A percentile compares a stretch with the other conserved stretches of the same genome.
These are phyloP conservation scores for Penicillium olsonii DNA, from an alignment of 2,329 filamentous ascomycete genomes.

Conservation along the genomic window DNA sequence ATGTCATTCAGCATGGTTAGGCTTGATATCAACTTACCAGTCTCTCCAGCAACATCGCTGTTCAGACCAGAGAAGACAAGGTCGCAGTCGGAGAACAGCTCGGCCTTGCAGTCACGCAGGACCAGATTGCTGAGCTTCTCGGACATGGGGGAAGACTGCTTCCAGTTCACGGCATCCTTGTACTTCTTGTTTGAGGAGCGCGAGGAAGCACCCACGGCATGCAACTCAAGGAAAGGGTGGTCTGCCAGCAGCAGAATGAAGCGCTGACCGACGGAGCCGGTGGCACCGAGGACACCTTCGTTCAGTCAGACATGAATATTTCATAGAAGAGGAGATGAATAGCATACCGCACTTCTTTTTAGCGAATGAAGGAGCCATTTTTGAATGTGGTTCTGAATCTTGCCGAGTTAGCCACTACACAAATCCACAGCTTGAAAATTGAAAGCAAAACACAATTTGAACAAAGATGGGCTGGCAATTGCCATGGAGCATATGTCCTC, in stretches of 20 bases:
- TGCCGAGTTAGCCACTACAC: constrained; percentile 4
- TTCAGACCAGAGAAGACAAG: constrained; percentile 92
- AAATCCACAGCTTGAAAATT: neutral
- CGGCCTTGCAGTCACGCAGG: constrained; percentile 79
- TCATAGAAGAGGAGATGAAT: neutral
- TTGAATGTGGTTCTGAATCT: constrained; percentile 8
- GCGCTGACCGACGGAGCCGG: constrained; percentile 90
- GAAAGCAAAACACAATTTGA: neutral
- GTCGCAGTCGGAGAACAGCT: constrained; percentile 85
- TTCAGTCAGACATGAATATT: constrained; percentile 16
- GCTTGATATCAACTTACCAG: constrained; percentile 60
- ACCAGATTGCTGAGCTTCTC: constrained; percentile 74
- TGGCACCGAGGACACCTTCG: constrained; percentile 78
- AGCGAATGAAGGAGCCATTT: constrained; percentile 32
- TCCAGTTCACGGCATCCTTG: constrained; percentile 92
- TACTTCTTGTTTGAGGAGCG: constrained; percentile 92
- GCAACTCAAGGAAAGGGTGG: constrained; percentile 82
- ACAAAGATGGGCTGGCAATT: neutral
- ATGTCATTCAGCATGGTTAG: neutral
- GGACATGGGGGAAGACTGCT: constrained; percentile 83
- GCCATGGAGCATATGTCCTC: neutral
- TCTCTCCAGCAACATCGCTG: constrained; percentile 86
- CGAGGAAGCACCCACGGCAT: constrained; percentile 85
- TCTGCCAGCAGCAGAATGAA: constrained; percentile 90
- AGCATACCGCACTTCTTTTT: constrained; percentile 45